Conservation (phyloP, 2,329 filamentous ascomycete genomes). For the Xylaria sp. region DNA sequence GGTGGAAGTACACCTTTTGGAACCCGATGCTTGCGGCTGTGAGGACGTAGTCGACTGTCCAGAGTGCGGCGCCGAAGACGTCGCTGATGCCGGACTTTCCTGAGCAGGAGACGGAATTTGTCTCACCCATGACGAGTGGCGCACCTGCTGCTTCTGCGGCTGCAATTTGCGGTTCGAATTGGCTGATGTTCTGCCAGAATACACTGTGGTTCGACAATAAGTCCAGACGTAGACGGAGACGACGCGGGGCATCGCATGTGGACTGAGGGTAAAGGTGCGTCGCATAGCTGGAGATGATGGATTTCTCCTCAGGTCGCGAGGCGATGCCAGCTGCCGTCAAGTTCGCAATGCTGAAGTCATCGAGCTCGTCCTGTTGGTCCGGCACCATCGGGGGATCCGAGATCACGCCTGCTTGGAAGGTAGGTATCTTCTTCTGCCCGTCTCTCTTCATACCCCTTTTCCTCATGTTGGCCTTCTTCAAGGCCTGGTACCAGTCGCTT, state of each 20-base stretch:
- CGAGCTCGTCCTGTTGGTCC: constrained; percentile 35
- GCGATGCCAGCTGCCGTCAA: constrained; percentile 26
- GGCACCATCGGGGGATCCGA: constrained; percentile 35
- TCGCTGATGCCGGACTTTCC: constrained; percentile 39
- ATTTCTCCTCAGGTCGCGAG: constrained; percentile 29
- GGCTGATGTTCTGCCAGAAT: constrained; percentile 35
- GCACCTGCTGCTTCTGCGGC: constrained; percentile 34
- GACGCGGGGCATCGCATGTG: constrained; percentile 32
- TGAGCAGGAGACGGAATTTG: constrained; percentile 39
- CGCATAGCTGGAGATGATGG: constrained; percentile 33
- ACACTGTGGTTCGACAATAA: constrained; percentile 31
- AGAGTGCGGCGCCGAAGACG: constrained; percentile 45
- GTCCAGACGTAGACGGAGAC: constrained; percentile 33
- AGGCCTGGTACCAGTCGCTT: constrained; percentile 29
- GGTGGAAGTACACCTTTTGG: constrained; percentile 40
- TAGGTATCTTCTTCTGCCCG: constrained; percentile 19
- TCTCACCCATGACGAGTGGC: constrained; percentile 42
- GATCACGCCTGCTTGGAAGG: constrained; percentile 33
- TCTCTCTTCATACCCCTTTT: not conserved
- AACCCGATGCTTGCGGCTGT: constrained; percentile 34
- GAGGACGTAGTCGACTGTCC: constrained; percentile 43
- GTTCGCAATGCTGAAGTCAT: constrained; percentile 35
- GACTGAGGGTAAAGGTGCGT: constrained; percentile 36
- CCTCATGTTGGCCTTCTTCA: not conserved
- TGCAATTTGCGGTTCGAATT: constrained; percentile 31